Conservation (phyloP, 345 rosid species). For the Gossypium ekmanianum region DNA sequence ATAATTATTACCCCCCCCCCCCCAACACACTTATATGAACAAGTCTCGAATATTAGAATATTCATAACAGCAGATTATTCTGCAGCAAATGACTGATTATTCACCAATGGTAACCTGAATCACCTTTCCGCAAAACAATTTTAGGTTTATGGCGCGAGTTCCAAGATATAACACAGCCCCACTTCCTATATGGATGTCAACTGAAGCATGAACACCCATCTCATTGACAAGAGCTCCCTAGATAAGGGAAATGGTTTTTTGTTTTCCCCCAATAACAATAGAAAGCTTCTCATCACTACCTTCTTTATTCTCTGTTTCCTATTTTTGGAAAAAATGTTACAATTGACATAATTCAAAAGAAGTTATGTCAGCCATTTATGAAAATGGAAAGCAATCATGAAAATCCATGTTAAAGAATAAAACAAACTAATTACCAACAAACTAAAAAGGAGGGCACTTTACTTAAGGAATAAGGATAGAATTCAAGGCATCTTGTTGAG, state of each 20-base stretch:
- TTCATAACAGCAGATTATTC: not conserved
- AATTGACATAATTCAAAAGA: not conserved
- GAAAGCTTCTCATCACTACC: not conserved
- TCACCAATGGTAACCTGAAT: not conserved
- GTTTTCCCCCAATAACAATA: not conserved
- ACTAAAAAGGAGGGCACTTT: not conserved
- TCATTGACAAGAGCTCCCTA: not conserved
- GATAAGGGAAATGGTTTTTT: no score
- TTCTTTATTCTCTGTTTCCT: not conserved
- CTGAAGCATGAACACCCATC: conserved; percentile 8
- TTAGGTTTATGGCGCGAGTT: not conserved
- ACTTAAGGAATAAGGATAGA: not conserved
- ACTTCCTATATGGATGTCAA: not conserved
- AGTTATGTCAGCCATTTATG: not conserved
- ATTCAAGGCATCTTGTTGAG: not conserved
- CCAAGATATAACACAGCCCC: not conserved
- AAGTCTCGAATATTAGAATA: not conserved
- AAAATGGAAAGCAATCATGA: not conserved
- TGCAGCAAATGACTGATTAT: not conserved
- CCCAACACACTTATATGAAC: not conserved
- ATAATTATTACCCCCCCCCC: not conserved
- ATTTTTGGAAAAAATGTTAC: not conserved
- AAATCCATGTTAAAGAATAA: not conserved
- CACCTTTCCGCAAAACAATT: not conserved
- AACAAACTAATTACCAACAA: not conserved